Evolutionary conservation across 208 protist genomes (phyloP), one percentile per base, ranked within the genome.

Genomic region (Leptomonas pyrrhocoris): DNA sequence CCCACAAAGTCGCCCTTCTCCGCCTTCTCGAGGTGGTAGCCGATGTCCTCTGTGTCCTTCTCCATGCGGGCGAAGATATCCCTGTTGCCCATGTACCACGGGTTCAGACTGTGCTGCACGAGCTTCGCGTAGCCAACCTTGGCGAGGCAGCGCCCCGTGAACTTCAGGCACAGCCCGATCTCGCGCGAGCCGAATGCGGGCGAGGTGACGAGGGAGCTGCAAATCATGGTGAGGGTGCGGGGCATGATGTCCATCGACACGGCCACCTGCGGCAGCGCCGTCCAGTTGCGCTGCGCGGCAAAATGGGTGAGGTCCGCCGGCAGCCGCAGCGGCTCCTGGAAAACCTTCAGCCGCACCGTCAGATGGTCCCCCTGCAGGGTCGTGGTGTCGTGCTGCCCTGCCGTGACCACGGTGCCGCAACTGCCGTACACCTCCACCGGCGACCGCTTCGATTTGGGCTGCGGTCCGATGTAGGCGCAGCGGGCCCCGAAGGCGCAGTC

Each of bases 81-180:
- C 38, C 78, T 74, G 59, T 83, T 86, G 30, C 83, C 82, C 54
- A 88, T 69, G 83, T 92, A 88, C 90, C 90, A 95, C 25, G 91
- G 85, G 73, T 93, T 94, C 21, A 80, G 49, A 13, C 76, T 79
- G 48, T 75, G 73, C 66, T 79, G 70, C 40, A 93, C 79, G 31
- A 92, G 73, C 79, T 94, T 97, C 50, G 84, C 84, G 51, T 91
- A 94, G 30, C 93, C 93, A 43, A 97, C 65, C 46, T 92, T 88
- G 18, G 84, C 83, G 30, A 95, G 61, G 66, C 79, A 62, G 51
- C 85, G 85, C 9, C 81, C 80, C 21, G 78, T 84, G 69, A 89
- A 93, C 74, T 94, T 85, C 23, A 97, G 60, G 72, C 88, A 86
- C 21, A 97, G 77, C 2, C 93, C 93, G 42, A 97, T 55, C 74